Conservation (phyloP, 2,329 filamentous ascomycete genomes). For the Colletotrichum sp. region DNA sequence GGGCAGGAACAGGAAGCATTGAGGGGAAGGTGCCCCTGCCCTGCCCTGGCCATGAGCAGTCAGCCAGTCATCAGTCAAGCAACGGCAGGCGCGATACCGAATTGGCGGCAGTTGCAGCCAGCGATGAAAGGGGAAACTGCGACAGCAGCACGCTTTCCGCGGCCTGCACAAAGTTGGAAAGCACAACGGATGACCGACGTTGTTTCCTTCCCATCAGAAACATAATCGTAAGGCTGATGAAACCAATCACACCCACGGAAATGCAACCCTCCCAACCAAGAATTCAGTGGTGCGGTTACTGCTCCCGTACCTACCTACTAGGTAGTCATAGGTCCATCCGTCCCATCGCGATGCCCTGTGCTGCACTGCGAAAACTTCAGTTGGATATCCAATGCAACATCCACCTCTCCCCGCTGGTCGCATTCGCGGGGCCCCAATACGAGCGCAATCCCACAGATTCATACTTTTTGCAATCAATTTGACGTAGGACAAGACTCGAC, state of each 20-base stretch:
- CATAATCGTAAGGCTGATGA: slow-evolving; percentile 13
- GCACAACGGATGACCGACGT: neutral
- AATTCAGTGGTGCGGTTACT: neutral
- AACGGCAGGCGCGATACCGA: neutral
- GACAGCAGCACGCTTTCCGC: neutral
- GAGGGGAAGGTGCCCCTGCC: neutral
- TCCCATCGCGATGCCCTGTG: neutral
- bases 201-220: neutral
- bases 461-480: neutral
- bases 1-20: neutral
- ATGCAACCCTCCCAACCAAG: neutral
- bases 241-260: neutral
- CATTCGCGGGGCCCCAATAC: neutral
- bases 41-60: neutral
- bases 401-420: neutral
- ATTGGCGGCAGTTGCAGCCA: neutral
- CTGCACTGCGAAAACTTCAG: neutral
- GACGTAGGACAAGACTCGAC: slow-evolving; percentile 3
- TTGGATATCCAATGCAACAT: neutral
- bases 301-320: neutral
- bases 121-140: neutral
- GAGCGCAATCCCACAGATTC: neutral
- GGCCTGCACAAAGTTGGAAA: neutral
- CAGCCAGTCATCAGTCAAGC: neutral
- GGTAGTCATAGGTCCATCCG: too few relatives aligned